Evolutionary conservation across 257 asterid genomes (phyloP).

Genomic region (Ocimum tenuiflorum): DNA sequence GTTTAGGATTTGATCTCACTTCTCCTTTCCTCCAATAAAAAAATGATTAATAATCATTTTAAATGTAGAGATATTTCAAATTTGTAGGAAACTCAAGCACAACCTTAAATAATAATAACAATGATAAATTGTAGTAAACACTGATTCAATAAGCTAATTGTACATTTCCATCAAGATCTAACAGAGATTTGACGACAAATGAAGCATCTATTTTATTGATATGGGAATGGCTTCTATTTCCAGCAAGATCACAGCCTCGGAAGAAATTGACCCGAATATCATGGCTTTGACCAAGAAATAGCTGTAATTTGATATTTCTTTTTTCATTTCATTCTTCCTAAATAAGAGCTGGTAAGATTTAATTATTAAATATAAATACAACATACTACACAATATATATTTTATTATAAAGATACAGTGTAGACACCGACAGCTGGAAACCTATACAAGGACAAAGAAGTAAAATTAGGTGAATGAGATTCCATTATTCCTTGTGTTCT

Average conservation of each 20-base stretch:
- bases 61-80: no score
- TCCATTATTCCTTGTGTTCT: constrained; percentile 53
- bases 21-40: no score
- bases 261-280: constrained; percentile 17
- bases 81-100: no score
- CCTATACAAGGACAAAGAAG: constrained; percentile 47
- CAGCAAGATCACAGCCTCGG: constrained; percentile 28
- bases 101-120: no score
- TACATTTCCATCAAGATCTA: not conserved
- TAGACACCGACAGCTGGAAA: constrained; percentile 28
- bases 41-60: no score
- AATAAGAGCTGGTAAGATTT: constrained; percentile 3
- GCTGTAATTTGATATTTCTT: not conserved
- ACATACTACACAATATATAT: not conserved
- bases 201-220: constrained; percentile 10
- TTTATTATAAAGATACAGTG: not conserved
- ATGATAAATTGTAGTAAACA: no score
- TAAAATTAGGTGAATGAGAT: constrained; percentile 46
- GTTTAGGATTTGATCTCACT: no score
- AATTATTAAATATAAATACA: not conserved
- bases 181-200: constrained; percentile 17
- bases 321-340: not conserved
- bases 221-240: constrained; percentile 24
- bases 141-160: not conserved
- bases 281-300: not conserved